phyloP scores from a whole-genome alignment of 1,284 basidiomycete genomes.

The Phylloboletellus chloephorus region DNA sequence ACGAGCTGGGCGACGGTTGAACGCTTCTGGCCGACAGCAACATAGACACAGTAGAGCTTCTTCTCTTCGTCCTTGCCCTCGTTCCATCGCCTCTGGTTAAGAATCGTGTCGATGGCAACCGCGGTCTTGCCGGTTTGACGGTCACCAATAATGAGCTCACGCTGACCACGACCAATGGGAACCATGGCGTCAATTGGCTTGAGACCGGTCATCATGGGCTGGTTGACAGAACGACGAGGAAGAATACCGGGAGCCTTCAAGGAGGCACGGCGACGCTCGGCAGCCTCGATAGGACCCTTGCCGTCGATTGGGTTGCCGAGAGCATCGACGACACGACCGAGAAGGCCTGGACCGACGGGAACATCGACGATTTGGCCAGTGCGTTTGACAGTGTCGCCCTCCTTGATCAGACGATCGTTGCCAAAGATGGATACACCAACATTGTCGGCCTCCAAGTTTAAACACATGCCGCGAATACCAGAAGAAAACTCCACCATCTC shows the following conservation, averaged over 20 bases:
- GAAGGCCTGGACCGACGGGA: conserved; percentile 91
- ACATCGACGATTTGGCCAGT: conserved; percentile 99
- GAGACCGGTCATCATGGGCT: conserved; percentile 99
- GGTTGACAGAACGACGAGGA: conserved; percentile 98
- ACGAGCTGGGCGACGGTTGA: conserved; percentile 99
- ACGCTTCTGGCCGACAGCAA: conserved; percentile 98
- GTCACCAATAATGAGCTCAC: conserved; percentile 99
- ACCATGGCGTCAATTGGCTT: conserved; percentile 99
- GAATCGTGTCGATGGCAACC: conserved; percentile 98
- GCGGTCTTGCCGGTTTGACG: conserved; percentile 99
- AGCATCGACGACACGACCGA: conserved; percentile 98
- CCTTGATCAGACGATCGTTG: conserved; percentile 99
- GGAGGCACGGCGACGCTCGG: conserved; percentile 92
- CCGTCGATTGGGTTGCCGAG: conserved; percentile 99
- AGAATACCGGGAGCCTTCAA: conserved; percentile 99
- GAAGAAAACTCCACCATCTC: conserved; percentile 99
- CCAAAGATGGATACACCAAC: conserved; percentile 99
- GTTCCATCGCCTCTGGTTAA: conserved; percentile 99
- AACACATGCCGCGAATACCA: conserved; percentile 96
- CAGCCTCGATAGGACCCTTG: conserved; percentile 93
- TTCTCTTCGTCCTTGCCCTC: conserved; percentile 92
- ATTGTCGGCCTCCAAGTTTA: conserved; percentile 99
- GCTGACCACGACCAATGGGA: conserved; percentile 99
- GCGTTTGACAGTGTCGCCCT: conserved; percentile 99
- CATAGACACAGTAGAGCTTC: conserved; percentile 99